These are phyloP conservation scores for Monosporozyma yasuniensis DNA, from an alignment of 805 yeast genomes.

Conservation along the genomic window DNA sequence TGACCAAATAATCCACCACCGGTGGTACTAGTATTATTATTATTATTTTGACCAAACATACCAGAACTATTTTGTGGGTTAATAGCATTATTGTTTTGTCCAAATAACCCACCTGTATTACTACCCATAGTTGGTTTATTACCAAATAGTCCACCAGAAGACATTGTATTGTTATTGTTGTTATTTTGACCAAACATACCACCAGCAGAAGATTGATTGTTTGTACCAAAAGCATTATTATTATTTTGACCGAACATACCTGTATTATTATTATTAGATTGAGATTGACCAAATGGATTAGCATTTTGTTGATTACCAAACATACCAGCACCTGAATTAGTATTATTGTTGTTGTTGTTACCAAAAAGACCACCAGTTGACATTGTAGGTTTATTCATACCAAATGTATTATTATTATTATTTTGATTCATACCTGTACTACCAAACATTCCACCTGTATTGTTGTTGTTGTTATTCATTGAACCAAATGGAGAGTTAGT, in stretches of 20 bases:
- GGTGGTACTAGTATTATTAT: neutral
- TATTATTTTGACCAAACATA: slow-evolving; percentile 33
- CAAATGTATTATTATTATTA: slow-evolving; percentile 16
- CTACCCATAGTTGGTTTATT: slow-evolving; percentile 11
- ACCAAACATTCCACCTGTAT: slow-evolving; percentile 22
- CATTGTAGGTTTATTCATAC: slow-evolving; percentile 24
- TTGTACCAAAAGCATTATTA: slow-evolving; percentile 1
- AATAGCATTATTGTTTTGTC: slow-evolving; percentile 13
- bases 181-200: slow-evolving; percentile 29
- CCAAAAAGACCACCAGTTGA: slow-evolving; percentile 12
- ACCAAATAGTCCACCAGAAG: slow-evolving; percentile 30
- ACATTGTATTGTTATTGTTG: slow-evolving; percentile 12
- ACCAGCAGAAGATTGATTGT: slow-evolving; percentile 17
- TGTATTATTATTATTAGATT: slow-evolving; percentile 8
- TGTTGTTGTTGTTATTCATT: slow-evolving; percentile 28
- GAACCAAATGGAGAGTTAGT: slow-evolving; percentile 17
- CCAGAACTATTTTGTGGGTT: slow-evolving; percentile 15
- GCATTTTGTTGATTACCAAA: slow-evolving; percentile 17
- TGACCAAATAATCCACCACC: slow-evolving; percentile 30
- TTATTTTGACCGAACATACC: slow-evolving; percentile 22
- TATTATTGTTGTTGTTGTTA: neutral
- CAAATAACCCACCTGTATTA: slow-evolving; percentile 25
- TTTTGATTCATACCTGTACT: slow-evolving; percentile 9
- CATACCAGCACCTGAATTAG: slow-evolving; percentile 6
- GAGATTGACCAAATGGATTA: slow-evolving; percentile 13